Evolutionary conservation across 495 filamentous ascomycete genomes (phyloP), one percentile per base, ranked within the genome.

Genomic region (Clavariopsis aquatica): DNA sequence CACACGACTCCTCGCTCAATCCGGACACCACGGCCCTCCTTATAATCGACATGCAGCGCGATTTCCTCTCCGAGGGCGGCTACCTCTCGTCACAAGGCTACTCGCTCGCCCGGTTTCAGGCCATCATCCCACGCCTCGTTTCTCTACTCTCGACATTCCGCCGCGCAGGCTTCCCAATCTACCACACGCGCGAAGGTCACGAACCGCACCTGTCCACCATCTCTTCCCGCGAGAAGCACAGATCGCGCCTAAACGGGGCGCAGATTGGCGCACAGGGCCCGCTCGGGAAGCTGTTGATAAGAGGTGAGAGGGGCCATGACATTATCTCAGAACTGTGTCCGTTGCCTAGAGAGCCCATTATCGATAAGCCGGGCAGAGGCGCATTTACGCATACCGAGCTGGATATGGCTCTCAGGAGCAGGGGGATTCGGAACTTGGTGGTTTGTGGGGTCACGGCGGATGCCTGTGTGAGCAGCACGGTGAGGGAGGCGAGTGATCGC

Each of bases 1-100:
- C 86, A 0, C 84, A 87, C 65, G 82, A 87, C 72, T 78, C 78
- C 13, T 76, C 76, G 22, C 78, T 88, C 55, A 79, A 81, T 7
- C 79, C 81, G 7, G 75, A 76, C 38, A 87, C 83, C 10, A 89
- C 86, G 15, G 87, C 86, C 5, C 75, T 89, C 52, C 81, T 89
- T 1, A 81, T 89, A 31, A 86, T 89, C 66, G 86, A 89, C 74
- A 89, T 89, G 86, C 86, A 89, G 69, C 85, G 85, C 59, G 87
- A 89, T 71, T 87, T 88, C 72, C 87, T 85, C 71, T 72, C 77
- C 15, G 71, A 76, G 23, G 82, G 79, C 38, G 85, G 85, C 51
- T 88, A 88, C 51, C 79, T 88, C 67, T 75, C 77, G 22, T 76
- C 76, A 52, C 84, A 88, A 75, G 84, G 84, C 62, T 85, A 86